phyloP scores from a whole-genome alignment of 129 eudicot genomes.

The Lonicera japonica region DNA sequence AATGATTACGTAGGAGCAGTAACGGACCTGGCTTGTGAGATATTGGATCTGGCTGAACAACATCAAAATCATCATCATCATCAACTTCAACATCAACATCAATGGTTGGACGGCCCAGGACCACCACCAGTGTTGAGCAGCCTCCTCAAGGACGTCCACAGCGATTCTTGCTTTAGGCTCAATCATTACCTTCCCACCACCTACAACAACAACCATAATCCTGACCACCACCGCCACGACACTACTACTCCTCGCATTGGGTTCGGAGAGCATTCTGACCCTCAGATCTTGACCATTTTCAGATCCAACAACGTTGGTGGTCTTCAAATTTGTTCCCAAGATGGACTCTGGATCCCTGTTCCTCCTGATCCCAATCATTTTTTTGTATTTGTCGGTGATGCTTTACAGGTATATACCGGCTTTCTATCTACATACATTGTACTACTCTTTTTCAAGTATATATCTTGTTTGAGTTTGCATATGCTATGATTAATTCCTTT shows the following conservation, averaged over 20 bases:
- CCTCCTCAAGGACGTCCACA: slow-evolving; percentile 37
- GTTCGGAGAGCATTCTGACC: slow-evolving; percentile 98
- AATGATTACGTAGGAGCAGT: slow-evolving; percentile 64
- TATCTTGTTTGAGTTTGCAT: too few relatives aligned
- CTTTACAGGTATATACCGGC: slow-evolving; percentile 54
- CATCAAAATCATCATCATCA: too few relatives aligned
- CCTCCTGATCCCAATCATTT: slow-evolving; percentile 54
- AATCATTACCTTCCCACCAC: slow-evolving; percentile 64
- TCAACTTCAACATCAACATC: too few relatives aligned
- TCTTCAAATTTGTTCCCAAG: slow-evolving; percentile 60
- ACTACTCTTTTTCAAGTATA: too few relatives aligned
- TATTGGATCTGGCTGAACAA: slow-evolving; percentile 55
- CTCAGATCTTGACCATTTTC: slow-evolving; percentile 78
- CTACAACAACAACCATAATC: too few relatives aligned
- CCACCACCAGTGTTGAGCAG: slow-evolving; percentile 38
- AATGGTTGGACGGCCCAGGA: slow-evolving; percentile 44
- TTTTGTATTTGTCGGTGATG: slow-evolving; percentile 83
- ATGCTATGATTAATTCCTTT: too few relatives aligned
- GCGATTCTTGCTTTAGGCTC: slow-evolving; percentile 69
- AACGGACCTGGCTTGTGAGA: slow-evolving; percentile 50
- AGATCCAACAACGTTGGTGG: slow-evolving; percentile 84
- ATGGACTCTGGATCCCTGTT: slow-evolving; percentile 73
- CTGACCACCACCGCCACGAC: neutral
- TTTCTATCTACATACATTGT: neutral
- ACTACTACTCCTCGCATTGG: slow-evolving; percentile 39